These are phyloP conservation scores for Pulicaria dysenterica DNA, from an alignment of 129 eudicot species.

Conservation along the genomic window DNA sequence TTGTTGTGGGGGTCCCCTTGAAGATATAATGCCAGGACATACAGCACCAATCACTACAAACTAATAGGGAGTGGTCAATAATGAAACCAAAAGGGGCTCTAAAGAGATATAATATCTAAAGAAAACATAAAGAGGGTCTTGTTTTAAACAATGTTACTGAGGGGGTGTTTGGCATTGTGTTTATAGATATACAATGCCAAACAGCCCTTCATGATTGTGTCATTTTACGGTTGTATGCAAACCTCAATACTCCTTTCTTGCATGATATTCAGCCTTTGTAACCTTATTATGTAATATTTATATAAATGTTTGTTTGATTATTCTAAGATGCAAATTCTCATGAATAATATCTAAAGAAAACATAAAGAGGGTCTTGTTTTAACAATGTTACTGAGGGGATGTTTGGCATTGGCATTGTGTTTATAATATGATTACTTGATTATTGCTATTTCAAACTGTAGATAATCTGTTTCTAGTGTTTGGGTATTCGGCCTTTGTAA, in stretches of 20 bases:
- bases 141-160: neutral
- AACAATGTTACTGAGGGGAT: neutral
- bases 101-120: neutral
- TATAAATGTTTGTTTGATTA: neutral
- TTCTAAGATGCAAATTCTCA: neutral
- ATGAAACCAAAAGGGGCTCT: neutral
- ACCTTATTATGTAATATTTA: neutral
- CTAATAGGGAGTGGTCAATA: neutral
- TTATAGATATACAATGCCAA: neutral
- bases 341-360: neutral
- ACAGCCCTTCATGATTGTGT: neutral
- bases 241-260: neutral
- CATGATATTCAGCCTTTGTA: neutral
- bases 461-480: conserved; percentile 6
- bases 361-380: neutral
- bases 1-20: conserved; percentile 16
- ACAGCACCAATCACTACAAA: conserved; percentile 9
- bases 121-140: neutral
- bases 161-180: neutral
- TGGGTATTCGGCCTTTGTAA: neutral
- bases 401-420: neutral
- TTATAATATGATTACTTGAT: neutral
- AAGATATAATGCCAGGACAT: conserved; percentile 12
- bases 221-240: neutral
- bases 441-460: neutral